A percentile compares a stretch with the other conserved stretches of the same genome.
These are phyloP conservation scores for Sporisorium graminicola DNA, from an alignment of 1,284 basidiomycete species.

Conservation along the genomic window DNA sequence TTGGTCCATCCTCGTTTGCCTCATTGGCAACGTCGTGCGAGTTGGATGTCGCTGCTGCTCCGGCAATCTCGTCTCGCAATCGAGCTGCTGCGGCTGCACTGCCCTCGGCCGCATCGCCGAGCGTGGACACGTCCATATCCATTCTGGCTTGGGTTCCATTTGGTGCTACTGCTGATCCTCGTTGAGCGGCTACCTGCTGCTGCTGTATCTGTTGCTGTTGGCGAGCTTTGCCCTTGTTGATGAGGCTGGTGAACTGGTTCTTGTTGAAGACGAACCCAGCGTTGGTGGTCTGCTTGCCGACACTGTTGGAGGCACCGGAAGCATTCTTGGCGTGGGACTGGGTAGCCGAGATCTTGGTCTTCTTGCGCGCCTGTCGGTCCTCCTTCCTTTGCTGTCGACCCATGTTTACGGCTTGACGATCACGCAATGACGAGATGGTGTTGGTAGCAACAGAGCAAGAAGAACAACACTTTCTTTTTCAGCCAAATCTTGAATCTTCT, in stretches of 20 bases:
- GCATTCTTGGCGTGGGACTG: slow-evolving; percentile 25
- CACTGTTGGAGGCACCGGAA: slow-evolving; percentile 6
- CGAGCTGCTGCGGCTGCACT: slow-evolving; percentile 17
- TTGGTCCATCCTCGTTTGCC: neutral
- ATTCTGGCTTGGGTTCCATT: neutral
- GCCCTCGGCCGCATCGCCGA: slow-evolving; percentile 11
- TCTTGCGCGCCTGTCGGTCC: slow-evolving; percentile 44
- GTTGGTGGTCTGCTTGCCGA: slow-evolving; percentile 40
- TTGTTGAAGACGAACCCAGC: slow-evolving; percentile 47
- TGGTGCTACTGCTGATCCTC: neutral
- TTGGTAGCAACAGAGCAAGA: slow-evolving; percentile 2
- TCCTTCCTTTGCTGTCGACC: slow-evolving; percentile 40
- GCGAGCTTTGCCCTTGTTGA: slow-evolving; percentile 45
- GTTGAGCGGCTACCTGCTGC: slow-evolving; percentile 22
- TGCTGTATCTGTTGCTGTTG: slow-evolving; percentile 37
- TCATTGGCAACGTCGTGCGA: neutral
- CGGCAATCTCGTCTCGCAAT: slow-evolving; percentile 27
- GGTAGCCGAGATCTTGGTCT: slow-evolving; percentile 36
- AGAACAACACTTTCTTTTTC: slow-evolving; percentile 7
- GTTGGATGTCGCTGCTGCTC: slow-evolving; percentile 31
- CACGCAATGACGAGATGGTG: neutral
- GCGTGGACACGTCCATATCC: slow-evolving; percentile 4
- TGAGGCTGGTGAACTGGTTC: slow-evolving; percentile 38
- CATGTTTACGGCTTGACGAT: slow-evolving; percentile 12
- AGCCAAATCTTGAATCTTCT: neutral